Percentiles rank a stretch among this genome's conserved stretches.
phyloP scores from a whole-genome alignment of 1,284 basidiomycete species.

The Rhodotorula glutinis region DNA sequence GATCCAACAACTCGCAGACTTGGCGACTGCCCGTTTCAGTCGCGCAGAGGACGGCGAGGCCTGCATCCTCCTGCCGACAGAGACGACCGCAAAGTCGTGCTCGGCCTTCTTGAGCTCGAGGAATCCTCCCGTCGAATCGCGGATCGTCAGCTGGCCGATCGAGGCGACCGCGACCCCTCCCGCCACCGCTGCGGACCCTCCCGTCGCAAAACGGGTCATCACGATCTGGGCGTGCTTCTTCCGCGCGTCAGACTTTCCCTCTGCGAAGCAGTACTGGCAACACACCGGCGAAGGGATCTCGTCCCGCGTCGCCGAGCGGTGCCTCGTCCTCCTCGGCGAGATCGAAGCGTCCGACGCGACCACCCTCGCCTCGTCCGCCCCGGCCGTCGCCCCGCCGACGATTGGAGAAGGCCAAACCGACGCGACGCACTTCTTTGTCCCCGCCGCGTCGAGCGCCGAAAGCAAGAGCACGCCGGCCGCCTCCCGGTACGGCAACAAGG shows the following conservation, averaged over 20 bases:
- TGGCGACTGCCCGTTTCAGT: constrained; percentile 76
- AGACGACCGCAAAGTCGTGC: constrained; percentile 67
- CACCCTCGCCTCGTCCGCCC: background rate
- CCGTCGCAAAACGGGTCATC: constrained; percentile 46
- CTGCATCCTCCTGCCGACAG: constrained; percentile 74
- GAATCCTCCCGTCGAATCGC: constrained; percentile 55
- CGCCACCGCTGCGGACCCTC: constrained; percentile 40
- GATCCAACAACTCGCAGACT: constrained; percentile 74
- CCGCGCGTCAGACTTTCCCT: constrained; percentile 58
- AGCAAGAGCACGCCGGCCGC: background rate
- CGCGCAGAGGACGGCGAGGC: constrained; percentile 56
- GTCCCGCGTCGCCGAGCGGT: constrained; percentile 79
- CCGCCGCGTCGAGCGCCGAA: background rate
- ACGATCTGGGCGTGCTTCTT: constrained; percentile 81
- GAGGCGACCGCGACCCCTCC: constrained; percentile 53
- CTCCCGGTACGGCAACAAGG: constrained; percentile 22
- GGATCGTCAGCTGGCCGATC: constrained; percentile 69
- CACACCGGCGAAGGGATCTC: constrained; percentile 88
- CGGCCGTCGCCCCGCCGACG: background rate
- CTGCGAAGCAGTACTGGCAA: constrained; percentile 94
- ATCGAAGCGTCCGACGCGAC: constrained; percentile 45
- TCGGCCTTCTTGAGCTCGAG: constrained; percentile 66
- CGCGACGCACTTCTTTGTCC: constrained; percentile 2
- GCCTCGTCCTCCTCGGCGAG: constrained; percentile 63
- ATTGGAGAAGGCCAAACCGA: background rate